These are phyloP conservation scores for Lyophyllum atratum DNA, from an alignment of 768 basidiomycete genomes.

Conservation along the genomic window DNA sequence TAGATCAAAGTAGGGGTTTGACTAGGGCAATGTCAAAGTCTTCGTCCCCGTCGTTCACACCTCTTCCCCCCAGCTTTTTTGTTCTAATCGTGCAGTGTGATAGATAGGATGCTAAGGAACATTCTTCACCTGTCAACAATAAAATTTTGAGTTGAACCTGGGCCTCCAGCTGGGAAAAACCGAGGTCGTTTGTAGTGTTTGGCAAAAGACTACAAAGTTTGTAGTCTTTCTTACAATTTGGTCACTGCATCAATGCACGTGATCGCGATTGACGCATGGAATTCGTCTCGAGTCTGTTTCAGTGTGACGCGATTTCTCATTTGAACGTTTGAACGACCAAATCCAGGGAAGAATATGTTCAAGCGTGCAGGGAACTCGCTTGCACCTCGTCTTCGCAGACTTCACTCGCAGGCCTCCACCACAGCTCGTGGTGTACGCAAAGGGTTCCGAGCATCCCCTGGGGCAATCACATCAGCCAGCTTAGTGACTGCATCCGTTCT, in stretches of 20 bases:
- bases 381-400: constrained; percentile 22
- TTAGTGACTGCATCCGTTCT: constrained; percentile 35
- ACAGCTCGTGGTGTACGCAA: constrained; percentile 18
- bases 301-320: constrained; percentile 5
- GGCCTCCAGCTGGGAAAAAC: no score
- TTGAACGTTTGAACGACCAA: background rate
- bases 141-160: background rate
- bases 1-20: no score
- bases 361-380: constrained; percentile 25
- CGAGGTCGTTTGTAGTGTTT: no score
- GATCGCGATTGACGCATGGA: constrained; percentile 11
- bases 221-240: no score
- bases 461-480: constrained; percentile 28
- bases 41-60: no score
- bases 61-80: no score
- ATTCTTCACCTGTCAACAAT: background rate
- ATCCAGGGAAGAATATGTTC: constrained; percentile 31
- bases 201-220: no score
- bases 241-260: constrained; percentile 2
- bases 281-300: constrained; percentile 16
- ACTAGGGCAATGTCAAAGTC: no score
- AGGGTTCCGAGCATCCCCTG: constrained; percentile 15
- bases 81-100: no score
- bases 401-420: constrained; percentile 24
- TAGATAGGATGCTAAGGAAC: no score